Evolutionary conservation across 192 early-diverging fungal genomes (phyloP).

Genomic region (Chytriomyces sp.): DNA sequence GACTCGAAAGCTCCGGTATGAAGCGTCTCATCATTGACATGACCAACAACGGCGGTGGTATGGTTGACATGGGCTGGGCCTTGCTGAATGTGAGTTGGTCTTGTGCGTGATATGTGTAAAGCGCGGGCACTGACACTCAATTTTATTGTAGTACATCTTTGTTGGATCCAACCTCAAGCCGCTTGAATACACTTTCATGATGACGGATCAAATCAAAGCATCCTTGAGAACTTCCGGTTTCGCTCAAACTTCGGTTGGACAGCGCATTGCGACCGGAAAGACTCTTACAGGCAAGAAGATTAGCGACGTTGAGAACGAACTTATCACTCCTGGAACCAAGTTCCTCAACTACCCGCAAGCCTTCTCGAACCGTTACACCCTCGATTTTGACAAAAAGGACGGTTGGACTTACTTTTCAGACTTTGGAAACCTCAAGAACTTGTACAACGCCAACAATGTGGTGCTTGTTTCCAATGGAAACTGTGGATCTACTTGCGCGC

Average conservation of each 20-base stretch:
- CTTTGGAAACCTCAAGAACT: neutral
- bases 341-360: neutral
- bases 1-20: conserved; percentile 30
- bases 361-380: neutral
- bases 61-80: neutral
- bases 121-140: neutral
- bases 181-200: neutral
- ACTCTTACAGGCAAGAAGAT: neutral
- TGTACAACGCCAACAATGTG: neutral
- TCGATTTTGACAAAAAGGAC: neutral
- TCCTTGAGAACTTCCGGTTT: neutral
- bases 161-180: neutral
- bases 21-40: conserved; percentile 39
- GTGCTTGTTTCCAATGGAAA: conserved; percentile 4
- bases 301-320: neutral
- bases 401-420: neutral
- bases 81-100: conserved; percentile 5
- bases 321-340: neutral
- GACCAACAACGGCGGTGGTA: conserved; percentile 40
- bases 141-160: conserved; percentile 2
- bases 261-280: neutral
- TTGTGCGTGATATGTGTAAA: neutral
- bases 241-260: neutral
- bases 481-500: conserved; percentile 23
- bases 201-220: neutral